phyloP scores from a whole-genome alignment of 805 yeast genomes.

The Kluyveromyces lactis region DNA sequence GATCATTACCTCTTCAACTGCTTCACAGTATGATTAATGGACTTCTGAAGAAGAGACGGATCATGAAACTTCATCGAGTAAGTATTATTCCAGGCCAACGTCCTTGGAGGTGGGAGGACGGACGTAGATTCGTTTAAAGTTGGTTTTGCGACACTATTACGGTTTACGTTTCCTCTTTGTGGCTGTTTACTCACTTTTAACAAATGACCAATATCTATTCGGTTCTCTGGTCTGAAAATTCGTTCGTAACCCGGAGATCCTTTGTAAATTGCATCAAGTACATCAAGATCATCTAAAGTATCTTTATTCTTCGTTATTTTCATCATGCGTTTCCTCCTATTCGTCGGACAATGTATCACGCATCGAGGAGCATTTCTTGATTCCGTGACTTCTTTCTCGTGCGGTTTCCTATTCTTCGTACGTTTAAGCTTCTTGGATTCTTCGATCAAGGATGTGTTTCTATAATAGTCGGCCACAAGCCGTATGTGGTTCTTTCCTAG shows the following conservation, averaged over 20 bases:
- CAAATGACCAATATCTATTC: conserved; percentile 24
- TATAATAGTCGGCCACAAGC: conserved; percentile 68
- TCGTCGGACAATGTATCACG: conserved; percentile 8
- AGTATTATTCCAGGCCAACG: conserved; percentile 4
- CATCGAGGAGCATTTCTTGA: conserved; percentile 1
- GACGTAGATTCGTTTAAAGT: background rate
- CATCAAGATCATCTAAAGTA: background rate
- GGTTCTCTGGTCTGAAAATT: conserved; percentile 18
- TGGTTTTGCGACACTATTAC: background rate
- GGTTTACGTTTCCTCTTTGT: conserved; percentile 20
- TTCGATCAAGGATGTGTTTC: conserved; percentile 26
- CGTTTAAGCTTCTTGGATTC: background rate
- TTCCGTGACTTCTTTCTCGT: background rate
- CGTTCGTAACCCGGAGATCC: conserved; percentile 27
- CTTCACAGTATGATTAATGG: background rate
- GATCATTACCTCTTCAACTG: background rate
- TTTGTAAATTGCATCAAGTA: conserved; percentile 14
- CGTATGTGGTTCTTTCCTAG: conserved; percentile 70
- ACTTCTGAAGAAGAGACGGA: background rate
- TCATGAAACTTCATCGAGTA: conserved; percentile 3
- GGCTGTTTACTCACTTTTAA: conserved; percentile 18
- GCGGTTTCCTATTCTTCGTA: conserved; percentile 2
- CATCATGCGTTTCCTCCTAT: conserved; percentile 4
- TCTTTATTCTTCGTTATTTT: background rate
- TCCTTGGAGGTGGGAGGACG: conserved; percentile 9